These are phyloP conservation scores for Colletotrichum cereale DNA, from an alignment of 2,329 filamentous ascomycete genomes.

Conservation along the genomic window DNA sequence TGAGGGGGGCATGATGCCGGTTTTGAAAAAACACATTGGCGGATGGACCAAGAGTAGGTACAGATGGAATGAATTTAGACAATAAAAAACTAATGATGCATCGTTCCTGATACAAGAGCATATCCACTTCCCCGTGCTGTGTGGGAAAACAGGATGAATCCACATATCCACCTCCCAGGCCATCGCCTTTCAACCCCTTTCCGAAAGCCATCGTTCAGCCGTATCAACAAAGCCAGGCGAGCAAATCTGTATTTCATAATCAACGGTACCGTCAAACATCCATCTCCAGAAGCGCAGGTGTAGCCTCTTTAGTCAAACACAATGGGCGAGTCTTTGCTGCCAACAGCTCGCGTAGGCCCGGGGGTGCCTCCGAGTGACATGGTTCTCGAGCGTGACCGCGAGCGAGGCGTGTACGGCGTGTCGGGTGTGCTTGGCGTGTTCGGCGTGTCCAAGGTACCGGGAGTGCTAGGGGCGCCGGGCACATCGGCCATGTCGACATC, in stretches of 20 bases:
- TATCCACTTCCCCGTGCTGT: not conserved
- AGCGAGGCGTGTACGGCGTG: not conserved
- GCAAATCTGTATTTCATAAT: not conserved
- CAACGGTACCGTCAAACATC: not conserved
- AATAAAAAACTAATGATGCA: not conserved
- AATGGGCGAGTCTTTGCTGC: not conserved
- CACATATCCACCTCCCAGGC: not conserved
- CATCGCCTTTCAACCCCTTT: not conserved
- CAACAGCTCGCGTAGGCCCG: not conserved
- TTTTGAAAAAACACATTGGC: not conserved
- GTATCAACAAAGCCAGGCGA: not conserved
- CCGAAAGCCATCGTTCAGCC: not conserved
- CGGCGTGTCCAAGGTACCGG: not conserved
- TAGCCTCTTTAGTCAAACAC: conserved; percentile 1
- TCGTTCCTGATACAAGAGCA: not conserved
- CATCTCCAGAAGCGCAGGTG: not conserved
- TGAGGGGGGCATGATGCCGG: conserved; percentile 21
- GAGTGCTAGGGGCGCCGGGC: not conserved
- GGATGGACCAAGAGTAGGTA: not conserved
- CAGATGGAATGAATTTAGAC: not conserved
- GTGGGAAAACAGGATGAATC: not conserved
- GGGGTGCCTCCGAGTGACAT: not conserved
- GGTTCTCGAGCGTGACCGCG: conserved; percentile 10
- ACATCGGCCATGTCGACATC: conserved; percentile 26
- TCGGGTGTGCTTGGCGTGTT: not conserved